Conservation (phyloP, 2,329 filamentous ascomycete genomes). For the Leptographium flavum region DNA sequence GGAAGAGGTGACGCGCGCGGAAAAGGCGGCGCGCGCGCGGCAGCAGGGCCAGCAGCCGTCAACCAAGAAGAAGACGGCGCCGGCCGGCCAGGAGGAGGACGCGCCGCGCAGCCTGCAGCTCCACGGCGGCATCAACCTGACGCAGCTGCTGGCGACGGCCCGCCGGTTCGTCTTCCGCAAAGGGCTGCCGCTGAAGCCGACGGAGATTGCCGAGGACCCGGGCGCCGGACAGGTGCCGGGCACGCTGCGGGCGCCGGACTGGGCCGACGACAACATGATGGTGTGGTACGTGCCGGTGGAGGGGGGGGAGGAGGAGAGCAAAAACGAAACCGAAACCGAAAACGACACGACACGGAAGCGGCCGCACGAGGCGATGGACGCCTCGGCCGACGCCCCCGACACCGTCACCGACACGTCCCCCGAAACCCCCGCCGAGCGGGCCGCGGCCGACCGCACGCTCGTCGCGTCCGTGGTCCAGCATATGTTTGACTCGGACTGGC, state of each 20-base stretch:
- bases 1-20: slow-evolving; percentile 17
- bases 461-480: slow-evolving; percentile 50
- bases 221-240: background rate
- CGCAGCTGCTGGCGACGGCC: slow-evolving; percentile 67
- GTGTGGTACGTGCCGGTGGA: slow-evolving; percentile 65
- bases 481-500: slow-evolving; percentile 73
- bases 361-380: slow-evolving; percentile 5
- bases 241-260: slow-evolving; percentile 46
- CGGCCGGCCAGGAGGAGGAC: background rate
- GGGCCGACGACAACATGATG: slow-evolving; percentile 59
- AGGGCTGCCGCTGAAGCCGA: slow-evolving; percentile 56
- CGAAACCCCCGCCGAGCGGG: too few relatives aligned
- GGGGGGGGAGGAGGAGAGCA: slow-evolving; percentile 12
- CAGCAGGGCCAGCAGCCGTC: background rate
- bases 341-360: slow-evolving; percentile 18
- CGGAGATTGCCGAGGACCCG: slow-evolving; percentile 45
- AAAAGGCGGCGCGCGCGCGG: background rate
- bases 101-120: slow-evolving; percentile 40
- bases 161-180: slow-evolving; percentile 78
- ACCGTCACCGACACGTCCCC: background rate
- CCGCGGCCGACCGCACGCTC: slow-evolving; percentile 29
- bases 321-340: background rate
- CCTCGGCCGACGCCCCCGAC: slow-evolving; percentile 10
- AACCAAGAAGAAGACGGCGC: slow-evolving; percentile 4
- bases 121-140: slow-evolving; percentile 68